Evolutionary conservation across 208 protist genomes (phyloP), one percentile per base, ranked within the genome.

Genomic region (Spongospora subterranea): DNA sequence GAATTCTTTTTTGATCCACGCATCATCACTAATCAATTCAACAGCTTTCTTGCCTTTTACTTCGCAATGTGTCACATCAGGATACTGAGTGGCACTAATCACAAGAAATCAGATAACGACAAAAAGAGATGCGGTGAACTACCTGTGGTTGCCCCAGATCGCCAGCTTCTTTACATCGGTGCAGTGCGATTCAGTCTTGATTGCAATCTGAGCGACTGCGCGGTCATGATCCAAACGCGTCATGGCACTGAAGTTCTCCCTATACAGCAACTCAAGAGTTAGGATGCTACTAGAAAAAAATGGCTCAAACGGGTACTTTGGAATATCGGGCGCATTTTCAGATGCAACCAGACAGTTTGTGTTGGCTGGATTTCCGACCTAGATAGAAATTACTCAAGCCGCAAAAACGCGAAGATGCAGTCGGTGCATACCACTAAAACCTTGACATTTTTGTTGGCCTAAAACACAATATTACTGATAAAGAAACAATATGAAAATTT

Each of bases 311-410:
- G 71, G 17, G 17, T 35, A 50, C 40, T 43, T 91, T 32, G 77
- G 77, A 54, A 95, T 93, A 40, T 94, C 93, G 38, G 90, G 90
- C 17, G 98, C 96, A n/a, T 88, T 93, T 0, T 45, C 88, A 0
- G 90, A 1, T 13, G 97, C 94, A 77, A 99, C 96, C n/a, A 98
- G 93, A 0, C 96, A 95, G 93, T 99, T 99, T 39, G 98, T 99
- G 94, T 99, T 99, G 40, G 98, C 97, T 24, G 98, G 98, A 92
- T 99, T 99, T 88, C 97, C 97, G 0, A 99, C 97, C 38, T 98
- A 97, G 0, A 98, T 89, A 1, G 50, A 93, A 94, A 0, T 20
- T 76, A 35, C 66, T 43, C 43, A 43, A 35, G 6, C 6, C 6
- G 35, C 38, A 35, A 29, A 93, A 71, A 39, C 13, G 13, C 45